Percentiles rank a stretch among this genome's conserved stretches.
Evolutionary conservation across 768 basidiomycete genomes (phyloP).

Genomic region (Psilocybe subaeruginosa): DNA sequence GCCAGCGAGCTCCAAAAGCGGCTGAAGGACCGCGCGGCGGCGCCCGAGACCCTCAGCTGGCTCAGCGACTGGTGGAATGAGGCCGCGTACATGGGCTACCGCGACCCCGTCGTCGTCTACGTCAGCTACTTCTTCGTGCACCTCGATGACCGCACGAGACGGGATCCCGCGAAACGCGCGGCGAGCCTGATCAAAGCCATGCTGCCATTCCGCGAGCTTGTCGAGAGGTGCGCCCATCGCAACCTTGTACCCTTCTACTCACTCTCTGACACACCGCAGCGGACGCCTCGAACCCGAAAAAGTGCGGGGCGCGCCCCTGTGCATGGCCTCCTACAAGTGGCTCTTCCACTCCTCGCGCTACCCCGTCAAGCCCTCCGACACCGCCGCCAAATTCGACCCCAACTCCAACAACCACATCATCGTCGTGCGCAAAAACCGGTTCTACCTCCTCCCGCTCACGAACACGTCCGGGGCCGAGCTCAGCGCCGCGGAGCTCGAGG

Average conservation of each 20-base stretch:
- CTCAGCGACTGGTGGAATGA: conserved; percentile 99
- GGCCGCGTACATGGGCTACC: conserved; percentile 82
- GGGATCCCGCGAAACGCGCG: conserved; percentile 69
- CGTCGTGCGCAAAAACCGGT: conserved; percentile 89
- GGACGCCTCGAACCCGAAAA: conserved; percentile 88
- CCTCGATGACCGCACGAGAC: conserved; percentile 58
- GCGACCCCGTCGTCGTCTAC: conserved; percentile 89
- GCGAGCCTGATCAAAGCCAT: conserved; percentile 85
- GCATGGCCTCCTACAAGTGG: conserved; percentile 96
- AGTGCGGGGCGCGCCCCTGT: conserved; percentile 73
- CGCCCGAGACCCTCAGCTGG: conserved; percentile 72
- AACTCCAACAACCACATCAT: conserved; percentile 83
- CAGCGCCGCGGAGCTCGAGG: conserved; percentile 82
- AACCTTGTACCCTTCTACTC: neutral
- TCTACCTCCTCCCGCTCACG: conserved; percentile 80
- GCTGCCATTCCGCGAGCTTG: conserved; percentile 81
- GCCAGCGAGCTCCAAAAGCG: conserved; percentile 77
- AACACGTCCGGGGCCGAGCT: conserved; percentile 68
- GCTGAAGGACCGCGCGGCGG: conserved; percentile 72
- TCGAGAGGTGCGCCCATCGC: conserved; percentile 66
- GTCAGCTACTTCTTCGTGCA: conserved; percentile 98
- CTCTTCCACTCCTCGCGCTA: conserved; percentile 95
- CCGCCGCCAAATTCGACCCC: conserved; percentile 79
- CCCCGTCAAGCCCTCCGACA: conserved; percentile 83
- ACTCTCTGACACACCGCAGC: conserved; percentile 35